phyloP scores from a whole-genome alignment of 116 monocot species.

The Trichopus zeylanicus region DNA sequence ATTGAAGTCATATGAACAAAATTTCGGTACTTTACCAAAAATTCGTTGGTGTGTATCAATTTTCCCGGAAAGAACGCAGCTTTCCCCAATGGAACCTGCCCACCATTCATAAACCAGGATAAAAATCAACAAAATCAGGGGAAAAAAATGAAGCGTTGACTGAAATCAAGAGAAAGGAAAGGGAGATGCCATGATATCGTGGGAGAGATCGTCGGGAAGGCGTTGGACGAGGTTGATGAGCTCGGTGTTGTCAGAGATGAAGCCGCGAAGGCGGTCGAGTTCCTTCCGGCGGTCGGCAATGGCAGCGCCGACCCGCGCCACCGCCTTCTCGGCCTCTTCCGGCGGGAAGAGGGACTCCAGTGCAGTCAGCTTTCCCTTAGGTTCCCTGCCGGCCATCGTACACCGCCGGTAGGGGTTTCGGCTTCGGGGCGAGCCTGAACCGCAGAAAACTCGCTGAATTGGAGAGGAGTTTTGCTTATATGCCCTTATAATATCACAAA shows the following conservation, averaged over 20 bases:
- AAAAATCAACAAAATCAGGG: no score
- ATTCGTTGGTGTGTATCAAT: constrained; percentile 87
- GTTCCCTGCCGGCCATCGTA: no score
- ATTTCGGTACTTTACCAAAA: constrained; percentile 67
- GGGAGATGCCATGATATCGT: constrained; percentile 62
- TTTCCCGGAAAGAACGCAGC: constrained; percentile 92
- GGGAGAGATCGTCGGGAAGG: constrained; percentile 79
- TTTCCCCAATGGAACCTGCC: constrained; percentile 86
- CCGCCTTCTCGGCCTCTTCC: constrained; percentile 51
- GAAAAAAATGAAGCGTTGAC: constrained; percentile 1
- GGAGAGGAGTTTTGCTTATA: no score
- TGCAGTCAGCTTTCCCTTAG: no score
- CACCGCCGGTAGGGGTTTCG: no score
- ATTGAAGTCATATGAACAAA: neutral
- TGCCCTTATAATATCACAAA: no score
- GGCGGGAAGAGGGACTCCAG: constrained; percentile 55
- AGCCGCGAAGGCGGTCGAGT: constrained; percentile 40
- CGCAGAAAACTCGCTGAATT: no score
- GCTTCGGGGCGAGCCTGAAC: no score
- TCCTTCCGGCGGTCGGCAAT: constrained; percentile 47
- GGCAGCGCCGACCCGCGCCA: constrained; percentile 33
- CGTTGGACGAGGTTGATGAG: constrained; percentile 65
- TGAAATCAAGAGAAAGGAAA: neutral
- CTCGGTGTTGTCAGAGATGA: constrained; percentile 56
- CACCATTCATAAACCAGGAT: constrained; percentile 3